phyloP scores from a whole-genome alignment of 495 filamentous ascomycete genomes.

The Penicillium tannophilum region DNA sequence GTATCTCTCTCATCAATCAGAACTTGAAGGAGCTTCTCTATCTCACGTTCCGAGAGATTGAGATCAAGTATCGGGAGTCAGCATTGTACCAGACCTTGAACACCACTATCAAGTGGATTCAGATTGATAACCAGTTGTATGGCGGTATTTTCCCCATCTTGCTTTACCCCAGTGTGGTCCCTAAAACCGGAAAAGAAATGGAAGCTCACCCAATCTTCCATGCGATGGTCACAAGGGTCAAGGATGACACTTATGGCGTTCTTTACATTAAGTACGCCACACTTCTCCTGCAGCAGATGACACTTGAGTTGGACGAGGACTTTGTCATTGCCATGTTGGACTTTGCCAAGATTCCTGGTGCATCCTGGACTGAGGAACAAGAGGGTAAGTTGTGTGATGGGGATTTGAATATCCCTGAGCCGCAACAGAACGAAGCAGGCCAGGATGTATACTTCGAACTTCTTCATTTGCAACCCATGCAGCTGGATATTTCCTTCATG shows the following conservation, averaged over 20 bases:
- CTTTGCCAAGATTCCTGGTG: constrained; percentile 91
- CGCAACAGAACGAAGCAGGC: constrained; percentile 75
- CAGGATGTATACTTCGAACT: constrained; percentile 98
- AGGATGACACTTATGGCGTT: constrained; percentile 97
- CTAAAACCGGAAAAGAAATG: constrained; percentile 96
- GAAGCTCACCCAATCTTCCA: constrained; percentile 95
- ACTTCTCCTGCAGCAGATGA: constrained; percentile 94
- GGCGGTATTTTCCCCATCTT: constrained; percentile 98
- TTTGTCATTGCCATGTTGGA: constrained; percentile 96
- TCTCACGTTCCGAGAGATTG: constrained; percentile 88
- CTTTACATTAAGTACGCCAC: constrained; percentile 99
- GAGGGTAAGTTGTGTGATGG: constrained; percentile 89
- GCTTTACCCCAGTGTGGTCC: constrained; percentile 96
- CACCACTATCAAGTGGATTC: constrained; percentile 93
- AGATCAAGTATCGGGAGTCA: constrained; percentile 91
- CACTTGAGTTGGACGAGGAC: constrained; percentile 94
- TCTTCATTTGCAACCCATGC: constrained; percentile 95
- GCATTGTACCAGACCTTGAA: constrained; percentile 86
- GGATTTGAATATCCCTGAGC: constrained; percentile 86
- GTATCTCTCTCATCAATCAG: constrained; percentile 89
- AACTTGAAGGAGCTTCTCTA: constrained; percentile 92
- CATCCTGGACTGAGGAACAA: constrained; percentile 82
- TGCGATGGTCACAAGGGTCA: constrained; percentile 86
- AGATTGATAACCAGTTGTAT: constrained; percentile 98
- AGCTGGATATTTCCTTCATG: constrained; percentile 95